Evolutionary conservation across 768 basidiomycete species (phyloP), one percentile per base, ranked within the genome.

Genomic region (Scleroderma bovista): DNA sequence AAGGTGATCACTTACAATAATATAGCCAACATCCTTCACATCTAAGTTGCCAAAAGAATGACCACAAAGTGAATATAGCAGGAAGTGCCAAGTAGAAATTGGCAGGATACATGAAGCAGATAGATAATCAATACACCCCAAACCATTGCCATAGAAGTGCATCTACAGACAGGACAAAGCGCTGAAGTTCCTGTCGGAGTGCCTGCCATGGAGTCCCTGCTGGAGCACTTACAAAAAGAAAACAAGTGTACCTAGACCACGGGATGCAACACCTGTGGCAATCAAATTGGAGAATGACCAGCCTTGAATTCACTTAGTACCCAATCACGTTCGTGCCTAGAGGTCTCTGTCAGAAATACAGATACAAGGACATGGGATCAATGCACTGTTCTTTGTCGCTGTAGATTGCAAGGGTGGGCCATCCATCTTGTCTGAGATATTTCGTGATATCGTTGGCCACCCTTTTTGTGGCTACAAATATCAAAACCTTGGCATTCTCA

Each of bases 371-470:
- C 8, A 46, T 31, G 17, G 3, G 6, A 43, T 13, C 24, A 26
- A 76, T 87, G 58, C 66, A 94, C 89, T 96, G 93, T 75, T 93
- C 93, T 72, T 99, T 99, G 75, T 99, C 96, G 61, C 96, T 96
- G 64, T 99, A 96, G 62, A 99, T 99, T 47, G 96, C 95, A 33
- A 99, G 75, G 13, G 96, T 96, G n/a, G 96, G 96, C 96, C 96
- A 99, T 13, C 96, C 96, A 62, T 99, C 96, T 76, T 90, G 88
- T 51, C 96, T 87, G 51, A 99, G 77, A 62, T 93, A 94, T 71
- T 97, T 98, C 17, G 96, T 99, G 61, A 99, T 88, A 56, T 99
- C 96, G 68, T 99, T 96, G 45, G 96, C 96, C 51, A 95, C 91
- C 42, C 95, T 81, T 73, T 98, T 99, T 22, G 96, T 99, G 17